Conservation (phyloP, 805 yeast genomes). For the Saturnispora sekii region DNA sequence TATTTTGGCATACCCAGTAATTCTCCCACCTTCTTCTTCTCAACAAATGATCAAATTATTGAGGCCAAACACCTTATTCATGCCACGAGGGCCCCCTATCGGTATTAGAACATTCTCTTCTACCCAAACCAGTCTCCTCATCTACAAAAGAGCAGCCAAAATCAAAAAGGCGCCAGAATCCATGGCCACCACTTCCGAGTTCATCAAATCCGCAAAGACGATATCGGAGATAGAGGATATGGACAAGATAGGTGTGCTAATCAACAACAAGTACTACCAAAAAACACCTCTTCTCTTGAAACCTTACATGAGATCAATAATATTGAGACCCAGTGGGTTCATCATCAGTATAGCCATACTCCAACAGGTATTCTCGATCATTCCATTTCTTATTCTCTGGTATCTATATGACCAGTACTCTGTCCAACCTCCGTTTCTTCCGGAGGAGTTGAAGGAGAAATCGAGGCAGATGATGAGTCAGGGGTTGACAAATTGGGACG, state of each 20-base stretch:
- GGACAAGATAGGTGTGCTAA: conserved; percentile 16
- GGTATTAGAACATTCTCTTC: conserved; percentile 2
- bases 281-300: conserved; percentile 23
- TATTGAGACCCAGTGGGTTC: conserved; percentile 27
- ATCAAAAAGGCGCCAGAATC: conserved; percentile 13
- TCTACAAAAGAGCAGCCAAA: conserved; percentile 17
- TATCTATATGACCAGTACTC: conserved; percentile 35
- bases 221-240: conserved; percentile 17
- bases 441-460: conserved; percentile 38
- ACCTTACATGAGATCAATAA: conserved; percentile 25
- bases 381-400: conserved; percentile 46
- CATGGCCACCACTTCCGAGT: conserved; percentile 10
- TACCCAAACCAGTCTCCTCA: conserved; percentile 4
- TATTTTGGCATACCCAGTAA: too few relatives aligned
- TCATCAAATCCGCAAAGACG: conserved; percentile 11
- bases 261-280: conserved; percentile 25
- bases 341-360: conserved; percentile 39
- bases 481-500: conserved; percentile 5
- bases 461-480: conserved; percentile 15
- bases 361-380: conserved; percentile 44
- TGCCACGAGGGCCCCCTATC: neutral
- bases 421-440: conserved; percentile 36
- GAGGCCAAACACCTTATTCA: too few relatives aligned
- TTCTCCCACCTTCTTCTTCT: neutral
- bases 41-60: neutral